Evolutionary conservation across 1,284 basidiomycete genomes (phyloP), one percentile per base, ranked within the genome.

Genomic region (Cronartium quercuum): DNA sequence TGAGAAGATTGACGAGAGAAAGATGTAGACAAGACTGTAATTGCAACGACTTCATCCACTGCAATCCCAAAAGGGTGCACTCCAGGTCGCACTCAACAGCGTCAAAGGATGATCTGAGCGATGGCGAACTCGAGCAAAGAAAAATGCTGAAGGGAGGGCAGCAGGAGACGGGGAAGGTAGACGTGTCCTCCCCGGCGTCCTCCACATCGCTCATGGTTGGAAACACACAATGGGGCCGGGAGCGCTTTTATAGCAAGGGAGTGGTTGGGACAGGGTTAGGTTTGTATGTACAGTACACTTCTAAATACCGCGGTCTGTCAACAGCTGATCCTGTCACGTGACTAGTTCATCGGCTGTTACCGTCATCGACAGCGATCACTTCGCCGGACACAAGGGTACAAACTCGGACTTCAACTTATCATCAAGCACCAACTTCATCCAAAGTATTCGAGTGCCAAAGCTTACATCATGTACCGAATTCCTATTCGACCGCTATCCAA

Each of bases 61-160:
- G 24, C 47, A 51, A 51, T 51, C 47, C 29, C 29, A 29, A 51
- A 51, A 7, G 47, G 24, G 18, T 13, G 47, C 24, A 18, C 41
- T 74, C 70, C 70, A 57, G 62, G 70, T 57, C 70, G 63, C 70
- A 74, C 70, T 74, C 70, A 74, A 74, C 70, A 74, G 70, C 62
- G 70, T 71, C 37, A 10, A 57, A 66, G 55, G 35, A 44, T 74
- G 29, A 60, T 74, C 38, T 51, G 47, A 51, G 47, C 47, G 24
- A 51, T 18, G 18, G 18, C 47, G 47, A 51, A 51, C 47, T 51
- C 47, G 6, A 44, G 61, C 62, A 41, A 74, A 55, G 34, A 58
- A 24, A 37, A 58, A 47, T 66, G n/a, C 3, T 55, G 38, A 41
- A 71, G 51, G 34, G 69, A 66, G 70, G 70, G 65, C 62, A 66